Percentiles rank a stretch among this genome's conserved stretches.
Conservation (phyloP, 352 stramenopile species). For the Paralagenidium karlingii region DNA sequence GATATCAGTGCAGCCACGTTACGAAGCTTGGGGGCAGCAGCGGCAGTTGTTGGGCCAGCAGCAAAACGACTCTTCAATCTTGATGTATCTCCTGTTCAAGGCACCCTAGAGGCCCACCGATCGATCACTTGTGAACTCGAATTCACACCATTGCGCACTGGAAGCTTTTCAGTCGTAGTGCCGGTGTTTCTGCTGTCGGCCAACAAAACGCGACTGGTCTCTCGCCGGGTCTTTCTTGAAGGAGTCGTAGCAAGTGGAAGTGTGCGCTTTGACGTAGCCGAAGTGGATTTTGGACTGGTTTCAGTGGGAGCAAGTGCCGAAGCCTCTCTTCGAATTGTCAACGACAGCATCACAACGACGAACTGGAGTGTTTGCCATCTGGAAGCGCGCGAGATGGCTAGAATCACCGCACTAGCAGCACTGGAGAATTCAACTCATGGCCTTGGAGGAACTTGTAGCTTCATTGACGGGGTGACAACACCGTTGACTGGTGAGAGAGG, state of each 20-base stretch:
- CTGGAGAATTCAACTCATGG: too few relatives aligned
- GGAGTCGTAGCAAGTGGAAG: constrained; percentile 20
- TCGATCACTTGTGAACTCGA: constrained; percentile 9
- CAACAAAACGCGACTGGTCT: too few relatives aligned
- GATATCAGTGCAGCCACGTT: too few relatives aligned
- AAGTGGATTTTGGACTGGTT: constrained; percentile 70
- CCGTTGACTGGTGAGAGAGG: too few relatives aligned
- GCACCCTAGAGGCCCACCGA: constrained; percentile 10
- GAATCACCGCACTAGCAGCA: not conserved
- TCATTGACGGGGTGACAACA: too few relatives aligned
- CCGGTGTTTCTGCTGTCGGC: too few relatives aligned
- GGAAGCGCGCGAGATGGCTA: constrained; percentile 6
- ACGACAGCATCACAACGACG: constrained; percentile 12
- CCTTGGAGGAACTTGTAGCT: too few relatives aligned
- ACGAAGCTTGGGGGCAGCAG: too few relatives aligned
- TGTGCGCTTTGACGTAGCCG: constrained; percentile 25
- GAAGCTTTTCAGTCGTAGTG: constrained; percentile 29
- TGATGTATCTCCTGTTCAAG: constrained; percentile 6
- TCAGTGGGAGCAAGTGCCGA: constrained; percentile 37
- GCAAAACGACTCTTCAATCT: too few relatives aligned
- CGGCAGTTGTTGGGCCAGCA: too few relatives aligned
- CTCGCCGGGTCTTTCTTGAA: too few relatives aligned
- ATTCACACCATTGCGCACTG: constrained; percentile 28
- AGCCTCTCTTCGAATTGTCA: constrained; percentile 14
- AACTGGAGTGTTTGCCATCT: constrained; percentile 37